These are phyloP conservation scores for Candida sojae DNA, from an alignment of 1,139 yeast genomes.

Conservation along the genomic window DNA sequence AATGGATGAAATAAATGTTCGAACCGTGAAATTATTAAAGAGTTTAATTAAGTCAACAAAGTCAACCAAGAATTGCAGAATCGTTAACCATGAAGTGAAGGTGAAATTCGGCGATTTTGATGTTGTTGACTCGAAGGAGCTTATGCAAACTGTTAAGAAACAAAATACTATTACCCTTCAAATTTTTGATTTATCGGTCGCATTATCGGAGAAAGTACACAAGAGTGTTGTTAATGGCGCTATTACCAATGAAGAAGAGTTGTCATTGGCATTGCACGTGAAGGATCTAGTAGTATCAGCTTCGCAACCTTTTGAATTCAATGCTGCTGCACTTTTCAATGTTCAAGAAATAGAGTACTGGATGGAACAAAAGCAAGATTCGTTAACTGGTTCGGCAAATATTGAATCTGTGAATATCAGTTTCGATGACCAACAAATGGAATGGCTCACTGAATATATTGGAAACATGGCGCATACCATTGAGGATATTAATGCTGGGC, in stretches of 20 bases:
- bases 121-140: constrained; percentile 18
- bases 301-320: constrained; percentile 24
- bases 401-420: constrained; percentile 33
- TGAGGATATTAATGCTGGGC: constrained; percentile 22
- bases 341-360: constrained; percentile 44
- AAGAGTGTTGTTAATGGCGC: constrained; percentile 12
- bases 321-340: constrained; percentile 22
- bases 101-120: constrained; percentile 46
- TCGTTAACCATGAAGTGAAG: constrained; percentile 52
- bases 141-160: constrained; percentile 18
- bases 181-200: constrained; percentile 41
- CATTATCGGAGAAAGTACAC: constrained; percentile 22
- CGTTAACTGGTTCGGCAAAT: constrained; percentile 33
- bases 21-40: constrained; percentile 51
- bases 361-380: constrained; percentile 30
- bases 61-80: constrained; percentile 45
- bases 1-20: constrained; percentile 66
- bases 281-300: constrained; percentile 27
- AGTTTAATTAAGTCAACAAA: constrained; percentile 36
- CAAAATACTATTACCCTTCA: constrained; percentile 27
- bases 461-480: constrained; percentile 20
- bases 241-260: constrained; percentile 9
- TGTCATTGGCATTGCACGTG: constrained; percentile 33
- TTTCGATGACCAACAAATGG: constrained; percentile 33
- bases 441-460: constrained; percentile 38